Evolutionary conservation across 371 early-diverging fungal species (phyloP).

Genomic region (Actinomortierella ambigua): DNA sequence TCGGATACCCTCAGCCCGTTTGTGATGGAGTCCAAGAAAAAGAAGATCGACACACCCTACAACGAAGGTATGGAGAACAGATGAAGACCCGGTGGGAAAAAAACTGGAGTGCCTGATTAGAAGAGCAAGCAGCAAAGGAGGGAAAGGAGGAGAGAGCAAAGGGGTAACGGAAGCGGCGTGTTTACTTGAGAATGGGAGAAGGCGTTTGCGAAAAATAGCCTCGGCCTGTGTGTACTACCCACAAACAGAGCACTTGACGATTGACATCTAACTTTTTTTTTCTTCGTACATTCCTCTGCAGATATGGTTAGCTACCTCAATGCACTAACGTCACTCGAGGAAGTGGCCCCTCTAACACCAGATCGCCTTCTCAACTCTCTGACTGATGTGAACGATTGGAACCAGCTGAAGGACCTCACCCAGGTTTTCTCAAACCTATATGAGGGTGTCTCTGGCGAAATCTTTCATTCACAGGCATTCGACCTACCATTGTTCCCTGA

Average conservation of each 20-base stretch:
- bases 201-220: too few relatives aligned
- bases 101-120: too few relatives aligned
- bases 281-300: conserved; percentile 13
- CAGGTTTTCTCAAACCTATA: conserved; percentile 27
- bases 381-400: conserved; percentile 52
- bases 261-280: neutral
- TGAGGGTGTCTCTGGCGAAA: conserved; percentile 39
- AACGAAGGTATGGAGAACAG: conserved; percentile 49
- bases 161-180: too few relatives aligned
- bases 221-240: too few relatives aligned
- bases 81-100: too few relatives aligned
- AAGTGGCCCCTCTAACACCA: conserved; percentile 41
- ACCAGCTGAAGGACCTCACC: conserved; percentile 50
- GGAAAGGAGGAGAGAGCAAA: too few relatives aligned
- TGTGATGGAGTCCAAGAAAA: conserved; percentile 41
- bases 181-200: too few relatives aligned
- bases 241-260: too few relatives aligned
- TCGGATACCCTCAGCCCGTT: conserved; percentile 48
- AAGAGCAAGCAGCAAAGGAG: too few relatives aligned
- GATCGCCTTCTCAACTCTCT: conserved; percentile 50
- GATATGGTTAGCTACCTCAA: conserved; percentile 58
- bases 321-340: conserved; percentile 43
- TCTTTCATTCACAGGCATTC: conserved; percentile 20
- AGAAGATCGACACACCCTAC: conserved; percentile 48
- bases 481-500: conserved; percentile 30